phyloP scores from a whole-genome alignment of 306 rosid genomes.

The Luffa aegyptiaca region DNA sequence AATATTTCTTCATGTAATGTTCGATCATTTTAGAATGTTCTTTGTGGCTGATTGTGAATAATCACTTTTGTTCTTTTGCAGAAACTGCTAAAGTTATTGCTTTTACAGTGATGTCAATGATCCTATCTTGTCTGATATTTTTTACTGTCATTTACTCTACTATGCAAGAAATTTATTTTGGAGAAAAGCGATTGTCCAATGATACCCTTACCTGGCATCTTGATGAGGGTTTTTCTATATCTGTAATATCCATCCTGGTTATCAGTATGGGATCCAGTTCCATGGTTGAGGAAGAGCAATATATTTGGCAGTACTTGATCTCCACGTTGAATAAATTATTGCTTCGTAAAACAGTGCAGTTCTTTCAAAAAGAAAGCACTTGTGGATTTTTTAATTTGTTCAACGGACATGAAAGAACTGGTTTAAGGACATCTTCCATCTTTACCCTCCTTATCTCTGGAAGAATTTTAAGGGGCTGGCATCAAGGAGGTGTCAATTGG shows the following conservation, averaged over 20 bases:
- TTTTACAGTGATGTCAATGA: conserved; percentile 66
- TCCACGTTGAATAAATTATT: conserved; percentile 49
- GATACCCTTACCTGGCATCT: conserved; percentile 33
- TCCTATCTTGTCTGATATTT: conserved; percentile 54
- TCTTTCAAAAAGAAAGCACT: conserved; percentile 17
- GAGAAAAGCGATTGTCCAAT: conserved; percentile 22
- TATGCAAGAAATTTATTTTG: conserved; percentile 37
- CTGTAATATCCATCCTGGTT: conserved; percentile 40
- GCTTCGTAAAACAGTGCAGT: conserved; percentile 45
- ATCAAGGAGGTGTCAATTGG: conserved; percentile 97
- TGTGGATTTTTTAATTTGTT: conserved; percentile 17
- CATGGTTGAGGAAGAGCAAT: conserved; percentile 94
- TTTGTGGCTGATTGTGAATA: neutral
- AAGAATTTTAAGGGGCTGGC: conserved; percentile 95
- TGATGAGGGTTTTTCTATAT: conserved; percentile 53
- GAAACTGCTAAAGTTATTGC: conserved; percentile 63
- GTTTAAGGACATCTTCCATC: conserved; percentile 29
- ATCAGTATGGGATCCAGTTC: conserved; percentile 86
- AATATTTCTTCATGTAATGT: neutral
- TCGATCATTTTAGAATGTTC: neutral
- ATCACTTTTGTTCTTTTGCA: conserved; percentile 26
- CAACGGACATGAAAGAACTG: conserved; percentile 24
- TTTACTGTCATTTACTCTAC: conserved; percentile 31
- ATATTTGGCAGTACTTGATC: conserved; percentile 74
- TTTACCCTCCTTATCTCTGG: conserved; percentile 52